Evolutionary conservation across 169 alveolate species (phyloP), one percentile per base, ranked within the genome.

Genomic region (Amoebophrya sp.): DNA sequence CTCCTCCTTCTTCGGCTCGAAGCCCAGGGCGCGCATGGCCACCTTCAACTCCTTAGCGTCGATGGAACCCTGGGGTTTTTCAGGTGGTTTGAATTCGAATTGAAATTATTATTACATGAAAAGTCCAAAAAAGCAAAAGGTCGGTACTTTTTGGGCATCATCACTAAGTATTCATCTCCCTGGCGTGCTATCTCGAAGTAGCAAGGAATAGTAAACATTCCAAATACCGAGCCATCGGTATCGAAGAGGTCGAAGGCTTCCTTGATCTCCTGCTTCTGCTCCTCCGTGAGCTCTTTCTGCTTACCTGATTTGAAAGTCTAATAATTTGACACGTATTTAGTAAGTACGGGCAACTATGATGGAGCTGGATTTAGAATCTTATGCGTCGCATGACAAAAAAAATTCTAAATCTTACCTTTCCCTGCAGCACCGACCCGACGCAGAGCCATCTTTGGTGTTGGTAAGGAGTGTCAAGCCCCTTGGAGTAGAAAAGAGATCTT

Each of bases 11-110:
- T 97, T 97, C 29, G 99, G 99, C 92, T 99, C 99, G 93, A 98
- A 99, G 32, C 99, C 99, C 32, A 99, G 96, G 25, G 99, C 99
- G 66, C 99, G 95, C 99, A 99, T 98, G 40, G 99, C 99, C 40
- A 98, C 99, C 95, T 98, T 98, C 77, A 98, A 95, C 95, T 99
- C 99, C 95, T 97, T 97, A 40, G 98, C 97, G 94, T 98, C 99
- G 92, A 98, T 98, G 93, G 95, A 95, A 18, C 93, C 97, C 97
- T 94, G 93, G n/a, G 89, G 40, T 0, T 12, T n/a, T n/a, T n/a
- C n/a, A n/a, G n/a, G n/a, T n/a, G n/a, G n/a, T n/a, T n/a, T n/a
- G n/a, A n/a, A n/a, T n/a, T n/a, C n/a, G n/a, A n/a, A n/a, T n/a
- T n/a, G n/a, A n/a, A n/a, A n/a, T n/a, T n/a, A n/a, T n/a, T n/a